Evolutionary conservation across 1,284 basidiomycete species (phyloP).

Genomic region (Papiliotrema flavescens): DNA sequence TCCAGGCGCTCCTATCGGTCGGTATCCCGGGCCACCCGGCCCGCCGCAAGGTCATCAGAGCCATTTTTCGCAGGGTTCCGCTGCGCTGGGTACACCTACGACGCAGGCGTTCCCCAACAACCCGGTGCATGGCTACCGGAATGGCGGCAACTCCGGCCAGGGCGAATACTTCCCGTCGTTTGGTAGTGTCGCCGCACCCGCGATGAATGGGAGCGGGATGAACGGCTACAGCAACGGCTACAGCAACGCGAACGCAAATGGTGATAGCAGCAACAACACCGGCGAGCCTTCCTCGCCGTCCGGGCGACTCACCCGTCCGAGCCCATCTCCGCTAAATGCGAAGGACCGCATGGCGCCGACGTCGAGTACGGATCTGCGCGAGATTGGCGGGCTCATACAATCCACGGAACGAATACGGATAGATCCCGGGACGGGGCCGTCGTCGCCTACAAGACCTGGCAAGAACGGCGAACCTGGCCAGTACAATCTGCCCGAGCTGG

Average conservation of each 20-base stretch:
- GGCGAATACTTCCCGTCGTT: slow-evolving; percentile 36
- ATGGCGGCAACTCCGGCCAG: slow-evolving; percentile 1
- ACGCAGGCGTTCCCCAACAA: slow-evolving; percentile 39
- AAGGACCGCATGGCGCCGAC: slow-evolving; percentile 28
- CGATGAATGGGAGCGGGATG: background rate
- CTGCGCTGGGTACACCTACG: slow-evolving; percentile 41
- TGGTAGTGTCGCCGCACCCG: background rate
- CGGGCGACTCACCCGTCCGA: background rate
- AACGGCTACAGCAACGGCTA: background rate
- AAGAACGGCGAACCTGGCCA: too few species aligned
- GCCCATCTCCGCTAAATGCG: slow-evolving; percentile 13
- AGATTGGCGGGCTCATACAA: background rate
- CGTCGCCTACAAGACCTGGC: background rate
- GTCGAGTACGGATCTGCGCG: background rate
- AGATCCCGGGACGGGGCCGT: background rate
- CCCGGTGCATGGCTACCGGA: slow-evolving; percentile 12
- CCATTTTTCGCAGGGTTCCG: slow-evolving; percentile 20
- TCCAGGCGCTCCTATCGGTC: slow-evolving; percentile 47
- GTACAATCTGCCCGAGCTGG: background rate
- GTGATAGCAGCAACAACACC: too few species aligned
- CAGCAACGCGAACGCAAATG: background rate
- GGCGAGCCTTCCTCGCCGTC: background rate
- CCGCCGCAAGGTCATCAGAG: too few species aligned
- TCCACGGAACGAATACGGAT: background rate
- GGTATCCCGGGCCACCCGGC: slow-evolving; percentile 8